A percentile compares a stretch with the other conserved stretches of the same genome.
Conservation (phyloP, 148 eudicot species). For the Heliamphora exappendiculata region DNA sequence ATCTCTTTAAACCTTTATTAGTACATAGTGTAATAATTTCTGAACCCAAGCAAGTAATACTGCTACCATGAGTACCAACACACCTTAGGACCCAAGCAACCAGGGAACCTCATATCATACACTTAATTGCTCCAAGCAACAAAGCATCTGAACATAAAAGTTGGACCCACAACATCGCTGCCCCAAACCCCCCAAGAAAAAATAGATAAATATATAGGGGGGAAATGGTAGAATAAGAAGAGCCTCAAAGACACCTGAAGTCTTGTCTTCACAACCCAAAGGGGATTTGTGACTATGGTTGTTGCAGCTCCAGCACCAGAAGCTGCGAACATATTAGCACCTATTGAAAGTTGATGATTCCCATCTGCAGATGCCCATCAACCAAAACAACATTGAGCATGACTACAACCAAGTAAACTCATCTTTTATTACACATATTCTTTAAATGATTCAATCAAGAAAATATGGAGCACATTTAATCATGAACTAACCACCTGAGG, state of each 20-base stretch:
- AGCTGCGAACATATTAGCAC: conserved; percentile 95
- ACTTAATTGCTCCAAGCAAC: not conserved
- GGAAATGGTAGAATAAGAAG: not conserved
- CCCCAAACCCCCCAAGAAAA: not conserved
- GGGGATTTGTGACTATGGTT: conserved; percentile 78
- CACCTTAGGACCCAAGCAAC: not conserved
- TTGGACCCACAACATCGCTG: not conserved
- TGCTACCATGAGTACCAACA: not conserved
- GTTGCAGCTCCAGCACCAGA: conserved; percentile 98
- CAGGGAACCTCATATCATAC: not conserved
- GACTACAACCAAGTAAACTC: not conserved
- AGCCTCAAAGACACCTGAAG: conserved; percentile 50
- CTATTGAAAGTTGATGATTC: conserved; percentile 72
- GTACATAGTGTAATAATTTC: not conserved
- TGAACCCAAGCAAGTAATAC: not conserved
- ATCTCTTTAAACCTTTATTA: not conserved
- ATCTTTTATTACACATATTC: not conserved
- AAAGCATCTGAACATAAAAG: not conserved
- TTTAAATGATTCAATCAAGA: not conserved
- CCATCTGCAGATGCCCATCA: conserved; percentile 47
- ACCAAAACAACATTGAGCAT: conserved; percentile 15
- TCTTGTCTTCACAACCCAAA: conserved; percentile 98
- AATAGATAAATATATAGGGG: not conserved
- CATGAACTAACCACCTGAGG: conserved; percentile 66
- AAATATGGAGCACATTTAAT: not conserved